Evolutionary conservation across 2,329 filamentous ascomycete genomes (phyloP), one percentile per base, ranked within the genome.

Genomic region (Parafenestella ontariensis): DNA sequence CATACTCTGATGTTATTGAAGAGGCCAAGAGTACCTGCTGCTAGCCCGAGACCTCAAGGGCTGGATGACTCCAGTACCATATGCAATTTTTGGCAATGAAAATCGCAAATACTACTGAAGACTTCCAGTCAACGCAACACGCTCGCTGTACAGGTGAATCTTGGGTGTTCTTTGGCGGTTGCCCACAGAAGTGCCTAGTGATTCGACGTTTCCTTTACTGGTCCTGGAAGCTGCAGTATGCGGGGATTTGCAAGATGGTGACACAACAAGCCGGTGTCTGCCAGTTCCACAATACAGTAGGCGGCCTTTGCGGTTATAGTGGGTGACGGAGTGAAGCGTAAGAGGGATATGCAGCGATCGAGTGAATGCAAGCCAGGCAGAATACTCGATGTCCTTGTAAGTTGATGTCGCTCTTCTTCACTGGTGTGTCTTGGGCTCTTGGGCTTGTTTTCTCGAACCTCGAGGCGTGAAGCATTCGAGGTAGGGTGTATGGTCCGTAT

Each of bases 1-100:
- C 73, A 75, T 75, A 48, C 53, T 70, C 64, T 56, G 41, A 18
- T 10, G 15, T 10, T 21, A 18, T 17, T n/a, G 37, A n/a, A 21
- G 18, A 15, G 9, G 8, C 7, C 15, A 21, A 46, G 43, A 46
- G 31, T 36, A n/a, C 21, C 29, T 24, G 18, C 3, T 9, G 26
- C 21, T 46, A 31, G 31, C 29, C 29, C 42, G 8, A 33, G 29
- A 43, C 11, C 13, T 34, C 31, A 34, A 23, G 20, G 37, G 20
- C 21, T 21, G 36, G 37, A 23, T 13, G 37, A 23, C 4, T 23
- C 13, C 15, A 23, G n/a, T 23, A 43, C 21, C 21, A 18, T 18
- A 15, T 42, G 40, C 23, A 42, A 23, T 13, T 18, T 23, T 18
- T 23, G 18, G 24, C 15, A 17, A 17, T 13, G 31, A 8, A n/a